phyloP scores from a whole-genome alignment of 2,329 filamentous ascomycete genomes.

The Arachnopeziza araneosa region DNA sequence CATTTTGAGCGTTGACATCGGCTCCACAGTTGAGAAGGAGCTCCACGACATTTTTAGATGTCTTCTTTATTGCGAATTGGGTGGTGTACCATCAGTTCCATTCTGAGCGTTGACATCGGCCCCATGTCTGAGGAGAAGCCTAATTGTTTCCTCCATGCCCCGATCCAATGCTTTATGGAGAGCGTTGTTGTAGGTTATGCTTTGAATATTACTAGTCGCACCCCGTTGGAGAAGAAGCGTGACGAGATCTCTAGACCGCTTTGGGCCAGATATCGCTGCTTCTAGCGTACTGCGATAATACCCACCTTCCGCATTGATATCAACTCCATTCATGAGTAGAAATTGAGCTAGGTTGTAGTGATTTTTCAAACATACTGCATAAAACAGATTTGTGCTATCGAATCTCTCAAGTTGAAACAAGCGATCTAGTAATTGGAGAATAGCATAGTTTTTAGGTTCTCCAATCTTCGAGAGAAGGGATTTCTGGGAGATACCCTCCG shows the following conservation, averaged over 20 bases:
- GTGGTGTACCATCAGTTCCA: neutral
- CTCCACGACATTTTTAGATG: neutral
- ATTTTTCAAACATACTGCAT: neutral
- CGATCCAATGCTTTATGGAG: neutral
- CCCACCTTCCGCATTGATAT: constrained; percentile 1
- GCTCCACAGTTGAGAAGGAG: neutral
- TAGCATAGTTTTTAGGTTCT: neutral
- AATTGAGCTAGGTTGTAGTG: neutral
- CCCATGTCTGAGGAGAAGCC: neutral
- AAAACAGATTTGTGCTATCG: neutral
- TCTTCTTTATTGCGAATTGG: neutral
- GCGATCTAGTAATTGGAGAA: neutral
- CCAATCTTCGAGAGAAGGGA: neutral
- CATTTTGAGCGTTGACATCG: neutral
- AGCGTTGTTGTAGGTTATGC: neutral
- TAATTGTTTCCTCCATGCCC: neutral
- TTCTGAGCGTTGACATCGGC: constrained; percentile 2
- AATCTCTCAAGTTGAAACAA: neutral
- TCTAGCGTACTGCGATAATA: constrained; percentile 5
- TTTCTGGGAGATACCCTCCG: constrained; percentile 24
- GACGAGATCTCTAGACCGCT: neutral
- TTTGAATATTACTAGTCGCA: neutral
- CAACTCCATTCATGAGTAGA: neutral
- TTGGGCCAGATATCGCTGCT: constrained; percentile 1
- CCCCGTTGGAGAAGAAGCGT: neutral